Evolutionary conservation across 108 stramenopile species (phyloP).

Genomic region (Epithemia pelagica): DNA sequence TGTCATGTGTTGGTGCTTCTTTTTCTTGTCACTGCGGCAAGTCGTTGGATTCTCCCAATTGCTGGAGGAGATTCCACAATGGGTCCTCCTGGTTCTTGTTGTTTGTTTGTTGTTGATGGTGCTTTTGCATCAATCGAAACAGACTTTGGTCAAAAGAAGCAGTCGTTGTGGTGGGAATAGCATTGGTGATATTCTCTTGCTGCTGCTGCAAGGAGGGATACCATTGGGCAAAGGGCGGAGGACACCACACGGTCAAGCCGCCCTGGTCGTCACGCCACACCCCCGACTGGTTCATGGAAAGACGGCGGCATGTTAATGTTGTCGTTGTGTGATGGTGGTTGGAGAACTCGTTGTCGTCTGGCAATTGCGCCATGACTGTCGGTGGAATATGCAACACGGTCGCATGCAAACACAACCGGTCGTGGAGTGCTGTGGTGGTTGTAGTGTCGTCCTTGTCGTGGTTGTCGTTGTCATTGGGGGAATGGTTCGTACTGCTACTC

Average conservation of each 20-base stretch:
- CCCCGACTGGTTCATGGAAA: neutral
- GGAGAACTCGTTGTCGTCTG: neutral
- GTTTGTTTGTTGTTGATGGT: too few relatives aligned
- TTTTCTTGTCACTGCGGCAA: too few relatives aligned
- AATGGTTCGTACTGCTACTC: constrained; percentile 7
- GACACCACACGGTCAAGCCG: constrained; percentile 34
- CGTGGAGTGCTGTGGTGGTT: neutral
- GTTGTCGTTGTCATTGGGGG: neutral
- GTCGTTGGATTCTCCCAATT: too few relatives aligned
- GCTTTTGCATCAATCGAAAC: neutral
- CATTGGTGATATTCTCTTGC: neutral
- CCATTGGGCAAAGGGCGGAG: constrained; percentile 29
- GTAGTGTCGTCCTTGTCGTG: neutral
- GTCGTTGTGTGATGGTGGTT: neutral
- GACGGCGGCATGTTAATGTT: neutral
- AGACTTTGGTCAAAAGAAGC: neutral
- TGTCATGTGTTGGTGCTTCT: too few relatives aligned
- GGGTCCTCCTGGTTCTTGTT: too few relatives aligned
- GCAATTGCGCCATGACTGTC: neutral
- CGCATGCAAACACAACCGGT: constrained; percentile 30
- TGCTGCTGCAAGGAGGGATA: neutral
- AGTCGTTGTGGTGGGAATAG: neutral
- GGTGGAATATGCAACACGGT: constrained; percentile 33
- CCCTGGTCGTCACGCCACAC: constrained; percentile 12
- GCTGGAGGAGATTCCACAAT: too few relatives aligned